Conservation (phyloP, 2,329 filamentous ascomycete genomes). For the Rhytidhysteron rufulum region DNA sequence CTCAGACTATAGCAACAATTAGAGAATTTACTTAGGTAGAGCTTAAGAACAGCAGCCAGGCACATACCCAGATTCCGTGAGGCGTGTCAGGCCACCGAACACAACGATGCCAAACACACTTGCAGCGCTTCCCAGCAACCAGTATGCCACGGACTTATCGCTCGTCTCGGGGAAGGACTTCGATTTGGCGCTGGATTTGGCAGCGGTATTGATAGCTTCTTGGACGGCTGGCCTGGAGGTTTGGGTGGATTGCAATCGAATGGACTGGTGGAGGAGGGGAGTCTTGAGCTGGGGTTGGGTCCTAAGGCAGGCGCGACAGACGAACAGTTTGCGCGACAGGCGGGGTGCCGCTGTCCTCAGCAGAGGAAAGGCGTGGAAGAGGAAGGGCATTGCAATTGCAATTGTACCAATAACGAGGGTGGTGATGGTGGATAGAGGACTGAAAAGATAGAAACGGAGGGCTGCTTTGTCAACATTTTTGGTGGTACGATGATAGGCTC, state of each 20-base stretch:
- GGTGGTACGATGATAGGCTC: too few relatives aligned
- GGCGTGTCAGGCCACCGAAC: constrained; percentile 85
- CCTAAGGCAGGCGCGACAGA: constrained; percentile 28
- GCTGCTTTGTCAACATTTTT: constrained; percentile 3
- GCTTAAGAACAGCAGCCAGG: too few relatives aligned
- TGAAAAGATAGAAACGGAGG: constrained; percentile 2
- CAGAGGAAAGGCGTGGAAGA: constrained; percentile 35
- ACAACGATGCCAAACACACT: constrained; percentile 97
- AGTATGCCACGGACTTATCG: constrained; percentile 78
- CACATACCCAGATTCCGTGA: constrained; percentile 89
- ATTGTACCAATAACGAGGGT: neutral
- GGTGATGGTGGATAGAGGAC: neutral
- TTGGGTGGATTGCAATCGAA: constrained; percentile 34
- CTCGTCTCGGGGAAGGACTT: constrained; percentile 58
- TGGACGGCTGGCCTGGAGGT: constrained; percentile 21
- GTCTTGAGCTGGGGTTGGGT: constrained; percentile 13
- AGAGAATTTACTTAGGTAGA: too few relatives aligned
- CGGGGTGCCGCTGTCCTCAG: constrained; percentile 35
- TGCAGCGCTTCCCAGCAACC: constrained; percentile 84
- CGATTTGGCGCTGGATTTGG: constrained; percentile 9
- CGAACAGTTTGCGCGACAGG: constrained; percentile 34
- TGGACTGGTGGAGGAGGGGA: constrained; percentile 23
- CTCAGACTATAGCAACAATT: constrained; percentile 72
- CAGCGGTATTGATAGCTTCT: constrained; percentile 10
- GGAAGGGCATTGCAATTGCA: constrained; percentile 26